phyloP scores from a whole-genome alignment of 73 alveolate species.

The Breviolum minutum region DNA sequence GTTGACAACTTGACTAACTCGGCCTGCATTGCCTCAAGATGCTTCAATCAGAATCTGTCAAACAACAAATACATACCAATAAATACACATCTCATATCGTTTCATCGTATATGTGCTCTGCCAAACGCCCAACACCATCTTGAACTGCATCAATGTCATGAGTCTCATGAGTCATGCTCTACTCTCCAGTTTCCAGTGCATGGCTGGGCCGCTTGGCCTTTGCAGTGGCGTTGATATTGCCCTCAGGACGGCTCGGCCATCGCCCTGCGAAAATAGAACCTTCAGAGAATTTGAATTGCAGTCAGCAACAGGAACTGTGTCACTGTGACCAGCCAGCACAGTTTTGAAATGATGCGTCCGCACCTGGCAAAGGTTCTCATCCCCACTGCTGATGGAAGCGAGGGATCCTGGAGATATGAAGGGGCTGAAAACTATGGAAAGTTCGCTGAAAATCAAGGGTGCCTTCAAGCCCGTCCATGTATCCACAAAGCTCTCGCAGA shows the following conservation, averaged over 20 bases:
- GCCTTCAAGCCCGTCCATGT: slow-evolving; percentile 50
- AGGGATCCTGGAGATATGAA: slow-evolving; percentile 24
- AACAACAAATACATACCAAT: not conserved
- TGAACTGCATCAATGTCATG: too few relatives aligned
- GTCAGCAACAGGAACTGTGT: not conserved
- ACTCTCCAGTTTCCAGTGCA: not conserved
- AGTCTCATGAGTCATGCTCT: too few relatives aligned
- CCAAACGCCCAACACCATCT: too few relatives aligned
- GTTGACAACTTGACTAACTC: too few relatives aligned
- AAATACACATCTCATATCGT: too few relatives aligned
- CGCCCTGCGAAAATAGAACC: slow-evolving; percentile 65
- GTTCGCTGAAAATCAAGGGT: too few relatives aligned
- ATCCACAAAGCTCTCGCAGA: slow-evolving; percentile 69
- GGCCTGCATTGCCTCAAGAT: too few relatives aligned
- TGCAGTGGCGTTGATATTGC: slow-evolving; percentile 71
- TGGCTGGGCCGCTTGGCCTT: not conserved
- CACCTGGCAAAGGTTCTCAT: slow-evolving; percentile 25
- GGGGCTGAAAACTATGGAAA: not conserved
- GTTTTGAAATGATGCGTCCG: not conserved
- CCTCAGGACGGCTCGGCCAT: slow-evolving; percentile 55
- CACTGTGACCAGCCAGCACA: too few relatives aligned
- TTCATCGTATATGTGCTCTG: too few relatives aligned
- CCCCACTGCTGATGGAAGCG: not conserved
- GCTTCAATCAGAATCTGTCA: not conserved
- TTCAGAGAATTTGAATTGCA: not conserved